These are phyloP conservation scores for Chondrostereum purpureum DNA, from an alignment of 1,284 basidiomycete species.

Conservation along the genomic window DNA sequence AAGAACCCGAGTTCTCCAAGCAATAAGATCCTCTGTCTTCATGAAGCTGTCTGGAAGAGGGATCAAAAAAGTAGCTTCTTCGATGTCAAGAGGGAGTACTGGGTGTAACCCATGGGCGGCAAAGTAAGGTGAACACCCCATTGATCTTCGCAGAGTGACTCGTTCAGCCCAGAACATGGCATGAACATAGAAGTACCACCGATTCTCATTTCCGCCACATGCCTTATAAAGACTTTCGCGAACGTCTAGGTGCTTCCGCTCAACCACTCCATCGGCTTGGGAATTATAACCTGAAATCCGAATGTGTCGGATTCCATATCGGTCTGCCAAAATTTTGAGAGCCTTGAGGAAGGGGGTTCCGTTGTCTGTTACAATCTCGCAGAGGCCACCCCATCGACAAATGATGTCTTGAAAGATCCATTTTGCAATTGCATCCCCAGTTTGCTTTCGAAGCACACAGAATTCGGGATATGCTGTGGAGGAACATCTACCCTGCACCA, in stretches of 20 bases:
- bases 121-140: constrained; percentile 20
- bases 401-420: constrained; percentile 20
- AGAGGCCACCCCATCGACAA: constrained; percentile 15
- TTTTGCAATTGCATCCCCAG: constrained; percentile 12
- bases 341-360: constrained; percentile 20
- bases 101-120: constrained; percentile 21
- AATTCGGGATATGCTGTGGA: constrained; percentile 19
- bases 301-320: constrained; percentile 25
- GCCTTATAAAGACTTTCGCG: constrained; percentile 24
- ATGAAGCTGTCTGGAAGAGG: too few relatives aligned
- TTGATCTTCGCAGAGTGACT: constrained; percentile 16
- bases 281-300: constrained; percentile 31
- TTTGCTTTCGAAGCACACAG: constrained; percentile 14
- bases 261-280: constrained; percentile 24
- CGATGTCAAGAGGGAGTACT: constrained; percentile 22
- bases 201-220: constrained; percentile 14
- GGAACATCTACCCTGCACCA: constrained; percentile 18
- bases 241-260: constrained; percentile 23
- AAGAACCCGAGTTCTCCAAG: background rate
- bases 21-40: background rate
- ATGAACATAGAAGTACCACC: constrained; percentile 18
- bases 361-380: constrained; percentile 21
- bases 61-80: constrained; percentile 24
- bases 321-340: constrained; percentile 11
- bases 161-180: constrained; percentile 27